Conservation (phyloP, 306 rosid genomes). For the Carpinus viminea region DNA sequence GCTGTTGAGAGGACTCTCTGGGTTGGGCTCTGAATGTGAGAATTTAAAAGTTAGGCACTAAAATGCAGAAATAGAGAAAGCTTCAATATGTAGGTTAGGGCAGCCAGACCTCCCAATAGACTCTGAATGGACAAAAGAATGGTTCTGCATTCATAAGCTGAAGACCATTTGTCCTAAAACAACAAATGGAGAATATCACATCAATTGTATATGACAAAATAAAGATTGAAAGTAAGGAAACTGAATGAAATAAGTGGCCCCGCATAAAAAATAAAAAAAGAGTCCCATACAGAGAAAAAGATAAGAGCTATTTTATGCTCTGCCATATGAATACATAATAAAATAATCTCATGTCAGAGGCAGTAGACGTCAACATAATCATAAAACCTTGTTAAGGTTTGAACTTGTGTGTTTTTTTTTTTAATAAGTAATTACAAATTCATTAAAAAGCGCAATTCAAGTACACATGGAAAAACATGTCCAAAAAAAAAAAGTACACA, state of each 20-base stretch:
- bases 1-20: constrained; percentile 94
- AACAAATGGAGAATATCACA: constrained; percentile 14
- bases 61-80: constrained; percentile 19
- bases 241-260: not conserved
- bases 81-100: constrained; percentile 21
- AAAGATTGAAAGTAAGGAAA: not conserved
- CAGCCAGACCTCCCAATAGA: constrained; percentile 80
- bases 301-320: not conserved
- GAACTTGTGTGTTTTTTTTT: not conserved
- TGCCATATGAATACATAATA: not conserved
- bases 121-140: constrained; percentile 93
- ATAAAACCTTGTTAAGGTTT: not conserved
- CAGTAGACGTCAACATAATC: not conserved
- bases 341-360: too few relatives aligned
- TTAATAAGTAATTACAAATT: too few relatives aligned
- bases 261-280: not conserved
- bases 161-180: constrained; percentile 95
- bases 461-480: too few relatives aligned
- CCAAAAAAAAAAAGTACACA: too few relatives aligned
- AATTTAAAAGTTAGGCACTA: constrained; percentile 36
- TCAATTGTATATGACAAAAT: constrained; percentile 13
- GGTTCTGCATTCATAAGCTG: constrained; percentile 96
- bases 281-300: not conserved
- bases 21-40: constrained; percentile 74
- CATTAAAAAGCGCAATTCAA: too few relatives aligned